Percentiles rank a stretch among this genome's conserved stretches.
These are phyloP conservation scores for Calocera viscosa DNA, from an alignment of 768 basidiomycete species.

Conservation along the genomic window DNA sequence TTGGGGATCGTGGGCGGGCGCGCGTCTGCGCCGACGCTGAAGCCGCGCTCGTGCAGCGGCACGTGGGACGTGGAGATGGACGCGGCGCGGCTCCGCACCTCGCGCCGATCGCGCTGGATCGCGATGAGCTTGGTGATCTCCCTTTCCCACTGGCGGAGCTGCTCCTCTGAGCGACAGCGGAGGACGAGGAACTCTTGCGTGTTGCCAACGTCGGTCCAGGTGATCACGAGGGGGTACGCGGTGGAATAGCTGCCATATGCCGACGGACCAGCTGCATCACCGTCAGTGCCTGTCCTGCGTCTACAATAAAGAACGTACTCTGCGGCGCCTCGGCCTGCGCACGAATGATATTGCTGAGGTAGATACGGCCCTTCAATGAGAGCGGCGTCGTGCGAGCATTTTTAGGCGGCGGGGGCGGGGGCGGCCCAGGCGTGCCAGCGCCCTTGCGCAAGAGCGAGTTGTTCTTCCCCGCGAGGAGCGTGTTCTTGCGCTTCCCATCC, in stretches of 20 bases:
- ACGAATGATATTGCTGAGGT: conserved; percentile 87
- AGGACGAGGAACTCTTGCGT: conserved; percentile 80
- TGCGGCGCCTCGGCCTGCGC: conserved; percentile 39
- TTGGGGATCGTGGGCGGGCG: background rate
- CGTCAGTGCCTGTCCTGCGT: background rate
- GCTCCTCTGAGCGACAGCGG: conserved; percentile 84
- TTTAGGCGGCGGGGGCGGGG: conserved; percentile 42
- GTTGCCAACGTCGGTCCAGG: conserved; percentile 78
- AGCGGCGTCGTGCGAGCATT: conserved; percentile 46
- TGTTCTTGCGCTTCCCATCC: conserved; percentile 12
- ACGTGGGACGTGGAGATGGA: background rate
- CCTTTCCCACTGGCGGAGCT: conserved; percentile 83
- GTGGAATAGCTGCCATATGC: background rate
- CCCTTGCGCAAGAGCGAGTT: conserved; percentile 86
- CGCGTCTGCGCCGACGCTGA: background rate
- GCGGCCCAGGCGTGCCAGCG: conserved; percentile 24
- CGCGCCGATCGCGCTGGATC: conserved; percentile 40
- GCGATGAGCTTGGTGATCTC: conserved; percentile 79
- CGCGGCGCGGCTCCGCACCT: conserved; percentile 14
- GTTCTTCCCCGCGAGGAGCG: conserved; percentile 46
- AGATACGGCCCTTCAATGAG: conserved; percentile 89
- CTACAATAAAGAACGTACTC: conserved; percentile 38
- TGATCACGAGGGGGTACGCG: conserved; percentile 69
- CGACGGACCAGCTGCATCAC: conserved; percentile 12
- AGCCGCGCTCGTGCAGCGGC: background rate